A percentile compares a stretch with the other conserved stretches of the same genome.
Conservation (phyloP, 352 stramenopile genomes). For the Labyrinthula sp. region DNA sequence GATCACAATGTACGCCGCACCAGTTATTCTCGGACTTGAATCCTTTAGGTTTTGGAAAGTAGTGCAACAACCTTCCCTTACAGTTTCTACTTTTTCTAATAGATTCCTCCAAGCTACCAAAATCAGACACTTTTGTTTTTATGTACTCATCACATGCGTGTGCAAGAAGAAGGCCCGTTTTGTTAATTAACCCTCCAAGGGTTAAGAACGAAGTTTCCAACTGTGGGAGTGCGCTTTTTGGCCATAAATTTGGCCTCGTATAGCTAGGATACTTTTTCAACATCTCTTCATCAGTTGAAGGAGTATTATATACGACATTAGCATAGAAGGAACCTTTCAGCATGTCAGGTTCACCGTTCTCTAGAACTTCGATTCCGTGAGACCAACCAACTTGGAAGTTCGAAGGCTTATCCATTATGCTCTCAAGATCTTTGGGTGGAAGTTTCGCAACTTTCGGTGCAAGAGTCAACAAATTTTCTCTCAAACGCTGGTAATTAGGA, state of each 20-base stretch:
- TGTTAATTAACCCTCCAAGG: conserved; percentile 66
- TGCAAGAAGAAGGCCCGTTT: conserved; percentile 64
- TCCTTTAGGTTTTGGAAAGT: conserved; percentile 55
- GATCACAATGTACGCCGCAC: conserved; percentile 92
- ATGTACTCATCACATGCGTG: conserved; percentile 71
- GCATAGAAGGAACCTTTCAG: conserved; percentile 88
- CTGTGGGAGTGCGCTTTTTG: conserved; percentile 47
- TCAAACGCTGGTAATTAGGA: conserved; percentile 47
- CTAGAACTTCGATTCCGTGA: conserved; percentile 78
- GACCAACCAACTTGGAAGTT: conserved; percentile 85
- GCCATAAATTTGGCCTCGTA: conserved; percentile 78
- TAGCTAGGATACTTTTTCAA: conserved; percentile 43
- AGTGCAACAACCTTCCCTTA: conserved; percentile 81
- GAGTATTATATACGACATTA: conserved; percentile 68
- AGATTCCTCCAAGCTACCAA: conserved; percentile 46
- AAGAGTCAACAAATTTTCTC: conserved; percentile 51
- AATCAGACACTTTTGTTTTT: conserved; percentile 29
- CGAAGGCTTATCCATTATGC: conserved; percentile 55
- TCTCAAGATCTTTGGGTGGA: conserved; percentile 45
- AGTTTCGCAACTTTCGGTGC: conserved; percentile 57
- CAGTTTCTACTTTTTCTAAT: conserved; percentile 59
- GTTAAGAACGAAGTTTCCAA: conserved; percentile 65
- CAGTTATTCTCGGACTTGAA: conserved; percentile 38
- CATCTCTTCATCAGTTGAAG: conserved; percentile 48
- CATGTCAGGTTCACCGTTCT: conserved; percentile 64